phyloP scores from a whole-genome alignment of 306 rosid species.

The Medicago lupulina region DNA sequence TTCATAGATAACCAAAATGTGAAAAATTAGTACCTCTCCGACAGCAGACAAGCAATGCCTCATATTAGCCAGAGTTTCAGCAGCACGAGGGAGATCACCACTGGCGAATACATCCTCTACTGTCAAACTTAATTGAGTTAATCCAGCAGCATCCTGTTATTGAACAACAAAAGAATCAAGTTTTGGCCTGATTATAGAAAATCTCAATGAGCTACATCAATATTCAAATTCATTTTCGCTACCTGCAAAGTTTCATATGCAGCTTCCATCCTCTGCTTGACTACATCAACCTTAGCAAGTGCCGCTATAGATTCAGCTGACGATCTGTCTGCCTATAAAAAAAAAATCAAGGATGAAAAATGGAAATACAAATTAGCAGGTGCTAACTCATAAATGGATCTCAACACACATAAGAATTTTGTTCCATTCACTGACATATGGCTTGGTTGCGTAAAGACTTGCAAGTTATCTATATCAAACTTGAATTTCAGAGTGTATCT shows the following conservation, averaged over 20 bases:
- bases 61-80: constrained; percentile 85
- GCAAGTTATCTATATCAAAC: no score
- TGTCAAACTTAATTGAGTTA: constrained; percentile 91
- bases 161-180: neutral
- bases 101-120: constrained; percentile 98
- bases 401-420: no score
- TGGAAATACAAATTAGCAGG: no score
- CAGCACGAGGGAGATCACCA: constrained; percentile 97
- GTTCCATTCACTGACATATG: no score
- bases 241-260: constrained; percentile 96
- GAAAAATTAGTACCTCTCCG: constrained; percentile 72
- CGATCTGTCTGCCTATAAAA: no score
- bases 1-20: constrained; percentile 3
- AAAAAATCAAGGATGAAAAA: no score
- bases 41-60: constrained; percentile 37
- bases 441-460: no score
- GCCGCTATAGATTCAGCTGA: constrained; percentile 97
- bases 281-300: constrained; percentile 86
- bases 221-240: constrained; percentile 5
- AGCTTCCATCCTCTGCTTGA: constrained; percentile 99
- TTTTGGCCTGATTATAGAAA: constrained; percentile 14
- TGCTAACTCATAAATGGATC: no score
- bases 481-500: no score
- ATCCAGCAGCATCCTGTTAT: constrained; percentile 95
- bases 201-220: neutral